A percentile compares a stretch with the other conserved stretches of the same genome.
These are phyloP conservation scores for Sugiyamaella chiloensis DNA, from an alignment of 805 yeast species.

Conservation along the genomic window DNA sequence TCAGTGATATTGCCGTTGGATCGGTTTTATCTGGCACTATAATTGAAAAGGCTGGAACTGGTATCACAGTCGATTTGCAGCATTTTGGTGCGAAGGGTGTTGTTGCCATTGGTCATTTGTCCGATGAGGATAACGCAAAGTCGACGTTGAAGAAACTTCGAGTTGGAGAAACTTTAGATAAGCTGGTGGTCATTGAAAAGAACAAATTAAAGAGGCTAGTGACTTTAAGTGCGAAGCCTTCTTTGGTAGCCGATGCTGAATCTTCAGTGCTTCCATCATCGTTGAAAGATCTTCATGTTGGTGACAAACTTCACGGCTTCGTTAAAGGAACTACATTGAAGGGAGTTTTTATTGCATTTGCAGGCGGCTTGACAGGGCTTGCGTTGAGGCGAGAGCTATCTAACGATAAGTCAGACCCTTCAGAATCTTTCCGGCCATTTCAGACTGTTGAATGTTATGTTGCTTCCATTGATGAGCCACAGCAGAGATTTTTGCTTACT, in stretches of 20 bases:
- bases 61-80: slow-evolving; percentile 59
- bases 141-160: slow-evolving; percentile 56
- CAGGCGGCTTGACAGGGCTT: slow-evolving; percentile 76
- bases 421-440: slow-evolving; percentile 52
- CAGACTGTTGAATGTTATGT: slow-evolving; percentile 74
- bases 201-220: slow-evolving; percentile 59
- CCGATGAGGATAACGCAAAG: slow-evolving; percentile 74
- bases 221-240: slow-evolving; percentile 59
- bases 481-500: slow-evolving; percentile 67
- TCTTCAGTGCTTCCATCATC: slow-evolving; percentile 50
- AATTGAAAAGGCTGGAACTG: slow-evolving; percentile 72
- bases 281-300: slow-evolving; percentile 55
- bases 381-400: slow-evolving; percentile 61
- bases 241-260: slow-evolving; percentile 64
- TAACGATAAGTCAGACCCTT: slow-evolving; percentile 46
- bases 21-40: slow-evolving; percentile 57
- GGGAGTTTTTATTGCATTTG: slow-evolving; percentile 84
- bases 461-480: slow-evolving; percentile 62
- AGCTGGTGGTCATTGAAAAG: slow-evolving; percentile 65
- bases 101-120: slow-evolving; percentile 66
- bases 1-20: slow-evolving; percentile 48
- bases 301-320: slow-evolving; percentile 62
- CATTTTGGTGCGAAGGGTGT: slow-evolving; percentile 61
- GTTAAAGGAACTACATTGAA: slow-evolving; percentile 71
- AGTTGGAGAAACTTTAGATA: slow-evolving; percentile 55